Percentiles rank a stretch among this genome's conserved stretches.
These are phyloP conservation scores for Aspergillus sp. DNA, from an alignment of 2,329 filamentous ascomycete genomes.

Conservation along the genomic window DNA sequence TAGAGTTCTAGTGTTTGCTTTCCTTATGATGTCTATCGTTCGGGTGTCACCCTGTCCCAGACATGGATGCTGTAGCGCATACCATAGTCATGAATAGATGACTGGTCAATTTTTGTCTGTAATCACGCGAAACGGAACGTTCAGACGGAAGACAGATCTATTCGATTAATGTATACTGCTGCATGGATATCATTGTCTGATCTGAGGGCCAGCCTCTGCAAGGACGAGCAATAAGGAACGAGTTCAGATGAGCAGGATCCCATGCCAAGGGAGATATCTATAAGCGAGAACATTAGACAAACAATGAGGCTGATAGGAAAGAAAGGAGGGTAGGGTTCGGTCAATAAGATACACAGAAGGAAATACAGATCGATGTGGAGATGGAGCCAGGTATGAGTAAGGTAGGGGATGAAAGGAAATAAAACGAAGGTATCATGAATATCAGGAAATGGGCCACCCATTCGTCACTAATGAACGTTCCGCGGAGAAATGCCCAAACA, in stretches of 20 bases:
- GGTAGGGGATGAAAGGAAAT: background rate
- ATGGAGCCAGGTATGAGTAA: too few species aligned
- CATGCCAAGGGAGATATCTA: slow-evolving; percentile 4
- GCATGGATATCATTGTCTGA: slow-evolving; percentile 4
- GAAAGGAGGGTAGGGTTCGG: background rate
- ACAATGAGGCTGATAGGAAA: background rate
- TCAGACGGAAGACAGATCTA: too few species aligned
- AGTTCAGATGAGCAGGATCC: background rate
- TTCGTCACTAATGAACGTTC: slow-evolving; percentile 2
- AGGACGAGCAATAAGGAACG: background rate
- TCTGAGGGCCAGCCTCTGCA: background rate
- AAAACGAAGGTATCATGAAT: slow-evolving; percentile 5
- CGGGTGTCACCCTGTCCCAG: too few species aligned
- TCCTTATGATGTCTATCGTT: too few species aligned
- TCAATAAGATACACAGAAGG: slow-evolving; percentile 14
- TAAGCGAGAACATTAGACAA: slow-evolving; percentile 5
- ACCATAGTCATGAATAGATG: too few species aligned
- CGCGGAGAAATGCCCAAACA: slow-evolving; percentile 2
- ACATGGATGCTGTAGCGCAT: too few species aligned
- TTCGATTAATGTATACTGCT: too few species aligned
- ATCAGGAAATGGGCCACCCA: slow-evolving; percentile 1
- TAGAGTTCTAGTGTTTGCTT: background rate
- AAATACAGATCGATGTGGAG: slow-evolving; percentile 2
- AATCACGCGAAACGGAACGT: too few species aligned
- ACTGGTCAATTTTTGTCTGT: too few species aligned